Conservation (phyloP, 225 moss, liverwort and hornwort genomes). For the Thuidium tamariscinum region DNA sequence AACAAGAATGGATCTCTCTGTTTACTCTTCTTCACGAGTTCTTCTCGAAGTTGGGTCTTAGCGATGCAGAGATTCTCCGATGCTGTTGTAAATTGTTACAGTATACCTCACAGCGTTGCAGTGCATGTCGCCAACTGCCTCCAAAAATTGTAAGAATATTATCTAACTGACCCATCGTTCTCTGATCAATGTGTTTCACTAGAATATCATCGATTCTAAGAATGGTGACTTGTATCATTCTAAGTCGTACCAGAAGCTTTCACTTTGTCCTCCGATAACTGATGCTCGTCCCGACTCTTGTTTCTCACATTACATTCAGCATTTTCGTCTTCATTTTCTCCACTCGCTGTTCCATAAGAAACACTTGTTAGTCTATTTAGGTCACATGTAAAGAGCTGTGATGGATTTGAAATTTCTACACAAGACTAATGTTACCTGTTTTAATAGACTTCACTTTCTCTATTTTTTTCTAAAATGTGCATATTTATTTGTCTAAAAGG, state of each 20-base stretch:
- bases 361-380: background rate
- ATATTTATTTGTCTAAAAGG: background rate
- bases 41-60: background rate
- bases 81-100: background rate
- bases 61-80: background rate
- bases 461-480: background rate
- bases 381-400: background rate
- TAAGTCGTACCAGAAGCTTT: background rate
- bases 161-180: background rate
- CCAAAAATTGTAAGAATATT: background rate
- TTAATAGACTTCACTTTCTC: background rate
- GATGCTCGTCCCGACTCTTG: background rate
- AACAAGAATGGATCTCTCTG: background rate
- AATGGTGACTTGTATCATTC: background rate
- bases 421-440: background rate
- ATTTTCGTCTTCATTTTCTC: background rate
- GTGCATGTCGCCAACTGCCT: background rate
- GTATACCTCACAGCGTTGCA: background rate
- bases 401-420: background rate
- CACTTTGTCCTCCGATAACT: background rate
- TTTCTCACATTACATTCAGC: background rate
- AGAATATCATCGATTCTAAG: background rate
- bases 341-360: background rate
- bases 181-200: background rate
- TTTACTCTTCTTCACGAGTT: background rate